Percentiles rank a stretch among this genome's conserved stretches.
phyloP scores from a whole-genome alignment of 345 rosid species.

The Ceriops decandra region DNA sequence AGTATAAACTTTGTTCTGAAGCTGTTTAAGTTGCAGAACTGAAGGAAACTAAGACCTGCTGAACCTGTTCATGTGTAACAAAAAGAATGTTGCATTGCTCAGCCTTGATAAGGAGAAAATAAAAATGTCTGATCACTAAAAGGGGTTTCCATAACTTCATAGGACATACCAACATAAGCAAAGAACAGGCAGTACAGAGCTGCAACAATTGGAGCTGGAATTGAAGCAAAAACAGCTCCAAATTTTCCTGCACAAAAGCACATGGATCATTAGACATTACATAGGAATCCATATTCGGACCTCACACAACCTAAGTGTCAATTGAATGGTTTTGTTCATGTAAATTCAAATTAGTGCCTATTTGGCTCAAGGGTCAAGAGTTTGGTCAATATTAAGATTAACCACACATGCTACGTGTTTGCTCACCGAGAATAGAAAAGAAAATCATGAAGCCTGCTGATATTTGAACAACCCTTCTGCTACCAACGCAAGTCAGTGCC shows the following conservation, averaged over 20 bases:
- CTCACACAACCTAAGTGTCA: too few relatives aligned
- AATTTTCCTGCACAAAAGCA: slow-evolving; percentile 27
- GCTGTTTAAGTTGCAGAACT: slow-evolving; percentile 40
- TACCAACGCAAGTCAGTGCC: slow-evolving; percentile 84
- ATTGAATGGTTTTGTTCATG: too few relatives aligned
- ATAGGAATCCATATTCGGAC: too few relatives aligned
- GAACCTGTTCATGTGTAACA: slow-evolving; percentile 22
- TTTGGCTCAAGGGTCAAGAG: background rate
- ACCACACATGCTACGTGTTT: background rate
- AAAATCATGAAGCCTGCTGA: slow-evolving; percentile 94
- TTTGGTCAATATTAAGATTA: too few relatives aligned
- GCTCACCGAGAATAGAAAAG: slow-evolving; percentile 81
- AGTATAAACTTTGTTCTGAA: slow-evolving; percentile 32
- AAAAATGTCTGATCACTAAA: background rate
- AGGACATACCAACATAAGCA: slow-evolving; percentile 32
- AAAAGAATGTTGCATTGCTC: background rate
- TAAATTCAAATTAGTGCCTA: too few relatives aligned
- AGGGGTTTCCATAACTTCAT: background rate
- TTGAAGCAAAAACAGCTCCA: slow-evolving; percentile 37
- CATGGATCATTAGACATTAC: background rate
- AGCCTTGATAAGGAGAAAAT: background rate
- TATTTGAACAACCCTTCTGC: slow-evolving; percentile 90
- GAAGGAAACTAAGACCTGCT: slow-evolving; percentile 30
- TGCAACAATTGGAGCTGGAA: slow-evolving; percentile 35
- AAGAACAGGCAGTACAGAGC: slow-evolving; percentile 34